Base-by-base conservation (phyloP, 2,329 filamentous ascomycete genomes). In the Epichloe glyceriae region DNA sequence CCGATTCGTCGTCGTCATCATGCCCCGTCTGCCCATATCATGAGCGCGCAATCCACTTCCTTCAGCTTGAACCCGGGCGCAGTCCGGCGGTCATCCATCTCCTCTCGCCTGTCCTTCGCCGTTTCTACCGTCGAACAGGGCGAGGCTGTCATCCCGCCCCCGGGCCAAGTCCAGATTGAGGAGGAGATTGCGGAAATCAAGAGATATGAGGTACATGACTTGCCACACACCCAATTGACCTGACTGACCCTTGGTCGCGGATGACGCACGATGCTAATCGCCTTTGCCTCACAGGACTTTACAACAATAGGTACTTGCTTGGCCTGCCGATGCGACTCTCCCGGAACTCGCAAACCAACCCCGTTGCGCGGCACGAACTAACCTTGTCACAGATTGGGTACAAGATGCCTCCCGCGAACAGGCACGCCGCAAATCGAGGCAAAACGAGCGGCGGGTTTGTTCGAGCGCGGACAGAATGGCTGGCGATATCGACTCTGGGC, bases 141-240 rank as follows among this genome's bases (percentile, higher is more conserved):
- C 54, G 76, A 83, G 53, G 70, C 73, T 53, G 70, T 70, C 53
- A 70, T 70, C 53, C 69, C 73, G 37, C 67, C 64, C 11, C 73
- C 73, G 30, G 80, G 75, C 50, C 80, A 86, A 61, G 79, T 83
- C 54, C 80, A 84, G 55, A 88, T 95, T 57, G 86, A 89, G 54
- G 90, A 97, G 63, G 93, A 98, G 71, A 95, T 98, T 63, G 90
- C 86, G 26, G 86, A 96, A 73, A 97, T 98, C 65, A 96, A 96
- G 71, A 80, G 91, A 71, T 98, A 98, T 70, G 93, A 95, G 72
- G 80, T 83, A 65, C 55, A 68, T 12, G 26, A 3, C 26, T 12
- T 12, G 14, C 19, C 11, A 5, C 8, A 5, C 26, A 43, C 39
- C 11, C 55, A 47, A 26, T 33, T 33, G 19, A 8, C 15, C 14